Evolutionary conservation across 169 alveolate species (phyloP), one percentile per base, ranked within the genome.

Genomic region (Plasmodium billcollinsi): DNA sequence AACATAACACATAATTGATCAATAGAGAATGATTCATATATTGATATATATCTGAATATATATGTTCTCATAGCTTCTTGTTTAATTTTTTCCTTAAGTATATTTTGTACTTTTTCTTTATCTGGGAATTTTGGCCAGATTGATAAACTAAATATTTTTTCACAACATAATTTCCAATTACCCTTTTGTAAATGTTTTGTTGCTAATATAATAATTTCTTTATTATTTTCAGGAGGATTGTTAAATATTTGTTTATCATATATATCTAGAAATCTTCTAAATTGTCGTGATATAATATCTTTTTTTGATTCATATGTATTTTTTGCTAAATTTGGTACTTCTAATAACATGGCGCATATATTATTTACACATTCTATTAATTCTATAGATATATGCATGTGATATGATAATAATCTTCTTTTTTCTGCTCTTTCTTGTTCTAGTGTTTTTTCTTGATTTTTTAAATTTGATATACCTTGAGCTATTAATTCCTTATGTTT

Each of bases 361-460:
- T 97, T 95, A 93, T 98, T 97, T 50, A 96, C 97, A 75, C 97
- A 94, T 93, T 97, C 99, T 18, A 98, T 95, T 63, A 96, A 96
- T 93, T 99, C 99, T 56, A 97, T 95, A 86, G 97, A 97, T 88
- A 99, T 97, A 95, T 98, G 99, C 99, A 98, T 97, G 93, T 98
- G 99, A 94, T 95, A 97, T 6, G 99, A 99, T 45, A 98, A 96
- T 73, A 95, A 96, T 65, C 99, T 74, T 88, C 99, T 97, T 89
- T 96, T 96, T 95, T 98, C 99, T 4, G 98, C 99, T 56, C 98
- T 86, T 90, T 98, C 99, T 90, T 97, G 98, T 91, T 97, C 98
- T 45, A 96, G 94, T 20, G 99, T 96, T 76, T 97, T 96, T 86
- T 98, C 99, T 65, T 94, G 95, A 73, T 96, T 95, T 89, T 96